phyloP scores from a whole-genome alignment of 2,329 filamentous ascomycete genomes.

The Colletotrichum viniferum region DNA sequence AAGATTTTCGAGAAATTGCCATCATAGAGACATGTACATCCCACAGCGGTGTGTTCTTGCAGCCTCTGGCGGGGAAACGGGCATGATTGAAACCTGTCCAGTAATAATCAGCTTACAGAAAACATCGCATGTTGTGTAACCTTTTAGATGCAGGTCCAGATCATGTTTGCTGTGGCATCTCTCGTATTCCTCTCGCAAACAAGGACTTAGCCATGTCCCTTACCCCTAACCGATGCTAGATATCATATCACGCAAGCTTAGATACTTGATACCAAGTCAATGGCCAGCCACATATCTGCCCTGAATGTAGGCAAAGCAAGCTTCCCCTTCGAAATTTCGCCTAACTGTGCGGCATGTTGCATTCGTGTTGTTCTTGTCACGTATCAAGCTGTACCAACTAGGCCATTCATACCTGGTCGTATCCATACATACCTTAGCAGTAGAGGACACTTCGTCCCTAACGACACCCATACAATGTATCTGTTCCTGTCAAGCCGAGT shows the following conservation, averaged over 20 bases:
- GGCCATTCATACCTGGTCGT: no score
- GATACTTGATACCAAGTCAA: accelerated
- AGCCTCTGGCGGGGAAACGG: accelerated
- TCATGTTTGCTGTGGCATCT: accelerated
- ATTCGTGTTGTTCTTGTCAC: background rate
- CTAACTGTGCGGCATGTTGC: accelerated
- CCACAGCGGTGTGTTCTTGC: background rate
- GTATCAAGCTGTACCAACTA: accelerated
- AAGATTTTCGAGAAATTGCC: accelerated
- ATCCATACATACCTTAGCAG: background rate
- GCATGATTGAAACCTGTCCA: background rate
- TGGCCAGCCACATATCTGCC: background rate
- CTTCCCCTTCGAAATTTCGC: background rate
- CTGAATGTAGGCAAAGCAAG: background rate
- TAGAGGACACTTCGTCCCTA: background rate
- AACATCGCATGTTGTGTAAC: background rate
- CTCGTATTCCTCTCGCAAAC: background rate
- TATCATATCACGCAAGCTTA: background rate
- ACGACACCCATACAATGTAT: background rate
- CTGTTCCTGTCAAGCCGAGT: background rate
- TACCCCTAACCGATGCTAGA: background rate
- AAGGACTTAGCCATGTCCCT: accelerated
- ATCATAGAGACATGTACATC: background rate
- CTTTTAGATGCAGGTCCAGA: background rate
- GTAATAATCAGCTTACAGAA: accelerated